Conservation (phyloP, 768 basidiomycete genomes). For the Russula sp. region DNA sequence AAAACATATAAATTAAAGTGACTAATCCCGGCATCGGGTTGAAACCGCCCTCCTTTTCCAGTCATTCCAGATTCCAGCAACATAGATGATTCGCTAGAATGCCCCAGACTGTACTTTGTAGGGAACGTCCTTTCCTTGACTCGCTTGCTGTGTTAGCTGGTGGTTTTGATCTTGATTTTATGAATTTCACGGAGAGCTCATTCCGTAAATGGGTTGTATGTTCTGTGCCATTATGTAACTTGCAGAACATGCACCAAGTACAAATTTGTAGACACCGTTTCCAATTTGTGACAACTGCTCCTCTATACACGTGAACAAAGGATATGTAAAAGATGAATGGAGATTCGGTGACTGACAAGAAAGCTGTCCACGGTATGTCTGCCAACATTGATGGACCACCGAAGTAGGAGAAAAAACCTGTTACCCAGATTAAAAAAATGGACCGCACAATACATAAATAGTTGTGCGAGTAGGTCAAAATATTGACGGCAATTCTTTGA, state of each 20-base stretch:
- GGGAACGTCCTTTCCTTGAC: no score
- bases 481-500: background rate
- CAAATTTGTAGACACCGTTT: background rate
- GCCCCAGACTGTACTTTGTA: no score
- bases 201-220: no score
- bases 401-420: background rate
- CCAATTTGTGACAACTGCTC: background rate
- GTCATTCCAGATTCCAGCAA: no score
- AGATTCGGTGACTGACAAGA: background rate
- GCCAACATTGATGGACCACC: background rate
- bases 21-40: no score
- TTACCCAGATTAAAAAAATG: constrained; percentile 11
- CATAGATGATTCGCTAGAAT: no score
- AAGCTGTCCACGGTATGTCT: background rate
- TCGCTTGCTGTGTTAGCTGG: no score
- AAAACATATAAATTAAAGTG: no score
- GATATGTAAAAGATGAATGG: background rate
- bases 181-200: no score
- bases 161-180: no score
- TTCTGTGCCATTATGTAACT: background rate
- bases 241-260: background rate
- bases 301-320: background rate
- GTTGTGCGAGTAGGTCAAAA: background rate
- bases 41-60: no score
- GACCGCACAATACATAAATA: background rate